phyloP scores from a whole-genome alignment of 768 basidiomycete species.

The Collybiopsis confluens region DNA sequence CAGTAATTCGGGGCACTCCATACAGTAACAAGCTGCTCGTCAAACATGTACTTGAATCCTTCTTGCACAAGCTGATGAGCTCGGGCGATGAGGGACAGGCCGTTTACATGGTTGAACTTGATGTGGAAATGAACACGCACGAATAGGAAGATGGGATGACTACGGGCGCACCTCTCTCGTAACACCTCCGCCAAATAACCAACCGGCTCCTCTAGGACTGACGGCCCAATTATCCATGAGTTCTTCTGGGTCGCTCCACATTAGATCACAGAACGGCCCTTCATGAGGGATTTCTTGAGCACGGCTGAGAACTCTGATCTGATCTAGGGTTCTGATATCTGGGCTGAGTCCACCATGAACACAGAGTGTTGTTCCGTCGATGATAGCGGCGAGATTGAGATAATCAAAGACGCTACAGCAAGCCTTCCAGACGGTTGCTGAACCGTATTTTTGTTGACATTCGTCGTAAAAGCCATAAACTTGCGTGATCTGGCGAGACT shows the following conservation, averaged over 20 bases:
- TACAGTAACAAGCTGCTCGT: conserved; percentile 85
- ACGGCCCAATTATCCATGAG: conserved; percentile 91
- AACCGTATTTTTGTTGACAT: conserved; percentile 97
- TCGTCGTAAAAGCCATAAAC: conserved; percentile 99
- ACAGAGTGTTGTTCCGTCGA: conserved; percentile 88
- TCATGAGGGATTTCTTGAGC: conserved; percentile 99
- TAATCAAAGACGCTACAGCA: conserved; percentile 97
- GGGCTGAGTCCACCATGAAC: conserved; percentile 97
- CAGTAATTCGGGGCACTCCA: conserved; percentile 93
- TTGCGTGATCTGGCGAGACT: conserved; percentile 96
- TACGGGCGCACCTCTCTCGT: conserved; percentile 64
- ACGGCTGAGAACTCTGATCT: conserved; percentile 86
- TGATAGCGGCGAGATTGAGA: conserved; percentile 92
- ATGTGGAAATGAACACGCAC: background rate
- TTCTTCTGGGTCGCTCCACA: conserved; percentile 98
- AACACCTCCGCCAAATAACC: conserved; percentile 86
- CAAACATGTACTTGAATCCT: conserved; percentile 97
- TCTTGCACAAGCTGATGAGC: conserved; percentile 97
- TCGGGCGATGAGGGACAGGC: conserved; percentile 82
- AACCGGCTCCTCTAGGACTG: conserved; percentile 93
- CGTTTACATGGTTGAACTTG: conserved; percentile 94
- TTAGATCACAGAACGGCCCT: conserved; percentile 97
- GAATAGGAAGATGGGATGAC: background rate
- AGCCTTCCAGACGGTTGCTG: conserved; percentile 92
- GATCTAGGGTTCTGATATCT: conserved; percentile 91